These are phyloP conservation scores for Aspergillus conjunctus DNA, from an alignment of 495 filamentous ascomycete species.

Conservation along the genomic window DNA sequence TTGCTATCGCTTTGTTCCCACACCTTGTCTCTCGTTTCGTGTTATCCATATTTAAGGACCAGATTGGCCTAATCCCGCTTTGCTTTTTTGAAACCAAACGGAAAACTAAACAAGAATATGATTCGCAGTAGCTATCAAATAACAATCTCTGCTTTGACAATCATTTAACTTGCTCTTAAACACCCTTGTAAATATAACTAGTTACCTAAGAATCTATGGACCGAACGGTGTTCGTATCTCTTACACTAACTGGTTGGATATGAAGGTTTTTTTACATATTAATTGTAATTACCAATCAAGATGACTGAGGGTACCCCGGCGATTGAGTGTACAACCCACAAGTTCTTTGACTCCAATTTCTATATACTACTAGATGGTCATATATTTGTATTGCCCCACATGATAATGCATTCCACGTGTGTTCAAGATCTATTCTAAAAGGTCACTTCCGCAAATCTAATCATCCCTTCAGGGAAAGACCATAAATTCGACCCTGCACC, in stretches of 20 bases:
- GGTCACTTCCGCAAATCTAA: conserved; percentile 36
- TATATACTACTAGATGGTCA: no score
- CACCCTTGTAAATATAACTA: no score
- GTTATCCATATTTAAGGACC: neutral
- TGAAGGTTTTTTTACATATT: no score
- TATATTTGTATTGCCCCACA: neutral
- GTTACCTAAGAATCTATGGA: no score
- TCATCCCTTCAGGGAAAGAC: conserved; percentile 23
- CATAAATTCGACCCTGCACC: conserved; percentile 21
- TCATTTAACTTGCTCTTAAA: neutral
- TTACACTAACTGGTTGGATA: no score
- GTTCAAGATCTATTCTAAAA: conserved; percentile 27
- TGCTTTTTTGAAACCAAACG: conserved; percentile 9
- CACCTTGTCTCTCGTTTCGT: conserved; percentile 19
- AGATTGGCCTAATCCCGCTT: conserved; percentile 2
- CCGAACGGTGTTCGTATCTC: no score
- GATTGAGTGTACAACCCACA: no score
- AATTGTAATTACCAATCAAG: no score
- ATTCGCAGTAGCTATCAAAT: conserved; percentile 7
- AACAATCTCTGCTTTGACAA: conserved; percentile 8
- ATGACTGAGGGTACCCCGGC: no score
- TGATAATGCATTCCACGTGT: neutral
- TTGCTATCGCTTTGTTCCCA: conserved; percentile 11
- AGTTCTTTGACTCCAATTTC: no score
- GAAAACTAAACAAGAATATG: conserved; percentile 3